Conservation (phyloP, 495 filamentous ascomycete genomes). For the Chaetomium cochliodes region DNA sequence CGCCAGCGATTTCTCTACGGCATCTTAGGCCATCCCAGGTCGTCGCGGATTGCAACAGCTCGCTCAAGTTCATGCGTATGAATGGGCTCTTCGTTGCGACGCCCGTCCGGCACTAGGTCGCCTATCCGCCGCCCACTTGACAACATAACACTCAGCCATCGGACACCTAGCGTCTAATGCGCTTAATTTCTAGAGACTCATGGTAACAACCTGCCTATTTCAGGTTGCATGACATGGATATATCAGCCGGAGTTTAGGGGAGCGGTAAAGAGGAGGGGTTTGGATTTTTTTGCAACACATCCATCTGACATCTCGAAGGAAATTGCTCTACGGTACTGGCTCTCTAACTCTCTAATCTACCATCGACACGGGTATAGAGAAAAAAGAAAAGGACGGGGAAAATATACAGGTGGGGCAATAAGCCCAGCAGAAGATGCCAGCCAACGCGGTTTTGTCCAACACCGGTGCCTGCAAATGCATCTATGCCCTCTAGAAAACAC, state of each 20-base stretch:
- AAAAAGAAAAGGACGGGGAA: slow-evolving; percentile 1
- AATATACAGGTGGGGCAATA: background rate
- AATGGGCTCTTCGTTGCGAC: too few species aligned
- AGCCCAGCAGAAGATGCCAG: background rate
- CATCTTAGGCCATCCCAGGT: background rate
- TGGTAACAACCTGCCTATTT: too few species aligned
- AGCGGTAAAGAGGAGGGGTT: background rate
- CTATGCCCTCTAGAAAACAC: background rate
- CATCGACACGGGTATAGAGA: slow-evolving; percentile 10
- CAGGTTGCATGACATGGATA: background rate
- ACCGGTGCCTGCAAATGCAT: slow-evolving; percentile 13
- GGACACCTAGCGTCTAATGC: too few species aligned
- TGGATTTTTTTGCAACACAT: background rate
- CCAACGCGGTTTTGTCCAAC: background rate
- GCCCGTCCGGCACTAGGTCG: too few species aligned
- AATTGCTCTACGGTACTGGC: background rate
- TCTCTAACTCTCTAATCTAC: slow-evolving; percentile 8
- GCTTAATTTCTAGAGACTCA: too few species aligned
- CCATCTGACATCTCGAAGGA: background rate
- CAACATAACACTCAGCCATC: background rate
- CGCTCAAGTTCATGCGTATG: background rate
- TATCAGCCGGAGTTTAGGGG: slow-evolving; percentile 11
- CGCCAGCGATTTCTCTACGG: background rate
- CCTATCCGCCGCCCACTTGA: too few species aligned
- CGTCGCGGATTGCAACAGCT: background rate